Evolutionary conservation across 495 filamentous ascomycete genomes (phyloP).

Genomic region (Parmelia sp.): DNA sequence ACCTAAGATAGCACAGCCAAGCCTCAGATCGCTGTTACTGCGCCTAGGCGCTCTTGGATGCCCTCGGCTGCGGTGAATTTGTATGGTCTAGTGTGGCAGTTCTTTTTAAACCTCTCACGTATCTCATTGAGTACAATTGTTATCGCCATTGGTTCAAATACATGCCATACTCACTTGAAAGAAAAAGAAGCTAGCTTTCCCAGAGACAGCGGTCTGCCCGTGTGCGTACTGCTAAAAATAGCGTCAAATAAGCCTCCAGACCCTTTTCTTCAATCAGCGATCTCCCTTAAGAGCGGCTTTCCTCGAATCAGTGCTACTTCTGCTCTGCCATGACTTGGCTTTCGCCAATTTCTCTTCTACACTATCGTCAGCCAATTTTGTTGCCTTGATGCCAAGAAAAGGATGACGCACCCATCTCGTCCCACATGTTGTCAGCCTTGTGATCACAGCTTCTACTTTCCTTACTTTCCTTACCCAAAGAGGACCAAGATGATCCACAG

Average conservation of each 20-base stretch:
- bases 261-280: background rate
- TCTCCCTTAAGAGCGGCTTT: background rate
- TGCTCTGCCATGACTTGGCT: slow-evolving; percentile 6
- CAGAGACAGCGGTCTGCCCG: background rate
- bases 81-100: background rate
- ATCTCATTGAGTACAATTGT: too few relatives aligned
- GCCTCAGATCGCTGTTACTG: background rate
- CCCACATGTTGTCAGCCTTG: slow-evolving; percentile 6
- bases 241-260: background rate
- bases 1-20: background rate
- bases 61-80: background rate
- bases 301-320: slow-evolving; percentile 3
- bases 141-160: background rate
- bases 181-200: background rate
- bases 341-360: slow-evolving; percentile 5
- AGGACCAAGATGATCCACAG: slow-evolving; percentile 9
- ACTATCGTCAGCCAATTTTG: background rate
- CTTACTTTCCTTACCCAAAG: background rate
- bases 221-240: background rate
- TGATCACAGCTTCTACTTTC: background rate
- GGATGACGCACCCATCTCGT: slow-evolving; percentile 17
- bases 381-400: background rate
- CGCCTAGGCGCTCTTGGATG: background rate
- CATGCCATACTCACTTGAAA: background rate
- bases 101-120: background rate